Evolutionary conservation across 2,329 filamentous ascomycete species (phyloP).

Genomic region (Cercospora zeae-maydis): DNA sequence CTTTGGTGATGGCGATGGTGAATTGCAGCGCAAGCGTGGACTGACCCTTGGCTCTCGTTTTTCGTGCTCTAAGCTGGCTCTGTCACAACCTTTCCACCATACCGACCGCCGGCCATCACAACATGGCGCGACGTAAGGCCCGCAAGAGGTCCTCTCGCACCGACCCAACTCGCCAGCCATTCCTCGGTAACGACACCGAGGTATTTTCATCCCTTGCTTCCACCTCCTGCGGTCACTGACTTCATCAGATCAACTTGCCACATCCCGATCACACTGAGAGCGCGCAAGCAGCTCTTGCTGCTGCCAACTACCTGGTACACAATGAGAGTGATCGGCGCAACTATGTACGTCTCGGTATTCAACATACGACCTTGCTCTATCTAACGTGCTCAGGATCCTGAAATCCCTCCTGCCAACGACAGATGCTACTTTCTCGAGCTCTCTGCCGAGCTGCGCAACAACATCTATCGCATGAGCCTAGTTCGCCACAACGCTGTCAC

Average conservation of each 20-base stretch:
- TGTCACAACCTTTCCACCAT: background rate
- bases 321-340: background rate
- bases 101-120: background rate
- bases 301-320: background rate
- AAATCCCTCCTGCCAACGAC: background rate
- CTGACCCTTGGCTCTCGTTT: background rate
- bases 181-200: background rate
- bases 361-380: background rate
- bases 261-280: background rate
- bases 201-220: background rate
- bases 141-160: background rate
- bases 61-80: background rate
- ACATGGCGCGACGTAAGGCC: background rate
- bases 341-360: background rate
- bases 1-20: background rate
- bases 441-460: background rate
- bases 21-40: background rate
- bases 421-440: background rate
- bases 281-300: background rate
- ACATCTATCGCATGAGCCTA: background rate
- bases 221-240: background rate
- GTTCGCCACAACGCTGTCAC: background rate
- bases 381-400: background rate
- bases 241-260: background rate
- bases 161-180: background rate